These are phyloP conservation scores for Sordariomycetes sp. DNA, from an alignment of 2,329 filamentous ascomycete species.

Conservation along the genomic window DNA sequence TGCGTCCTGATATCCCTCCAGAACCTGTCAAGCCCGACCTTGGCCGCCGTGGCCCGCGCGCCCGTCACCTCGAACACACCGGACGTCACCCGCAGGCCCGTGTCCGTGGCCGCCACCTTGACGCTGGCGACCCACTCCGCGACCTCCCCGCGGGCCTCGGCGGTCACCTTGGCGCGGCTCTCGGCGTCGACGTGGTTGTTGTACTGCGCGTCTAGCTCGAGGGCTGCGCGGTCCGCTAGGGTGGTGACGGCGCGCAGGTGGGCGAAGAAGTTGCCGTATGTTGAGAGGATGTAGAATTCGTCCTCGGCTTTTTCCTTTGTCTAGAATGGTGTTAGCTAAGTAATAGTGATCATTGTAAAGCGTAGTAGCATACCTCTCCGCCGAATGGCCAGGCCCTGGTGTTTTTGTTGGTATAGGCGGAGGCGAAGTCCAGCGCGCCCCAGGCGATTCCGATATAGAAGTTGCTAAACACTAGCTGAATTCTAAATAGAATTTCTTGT, in stretches of 20 bases:
- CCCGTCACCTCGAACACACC: conserved; percentile 57
- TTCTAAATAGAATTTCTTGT: conserved; percentile 20
- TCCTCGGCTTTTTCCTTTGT: conserved; percentile 46
- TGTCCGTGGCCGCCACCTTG: conserved; percentile 54
- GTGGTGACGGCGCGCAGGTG: conserved; percentile 50
- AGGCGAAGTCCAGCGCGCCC: conserved; percentile 43
- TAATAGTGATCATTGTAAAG: not conserved
- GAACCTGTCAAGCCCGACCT: conserved; percentile 52
- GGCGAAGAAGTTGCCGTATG: conserved; percentile 54
- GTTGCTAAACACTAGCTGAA: conserved; percentile 56
- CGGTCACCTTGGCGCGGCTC: conserved; percentile 30
- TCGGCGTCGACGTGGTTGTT: conserved; percentile 30
- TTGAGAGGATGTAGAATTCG: conserved; percentile 55
- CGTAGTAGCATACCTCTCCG: conserved; percentile 35
- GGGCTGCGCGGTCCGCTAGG: conserved; percentile 44
- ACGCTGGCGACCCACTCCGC: conserved; percentile 52
- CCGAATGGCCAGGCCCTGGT: conserved; percentile 56
- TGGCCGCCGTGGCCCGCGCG: conserved; percentile 43
- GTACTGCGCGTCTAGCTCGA: conserved; percentile 24
- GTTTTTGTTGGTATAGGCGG: conserved; percentile 41
- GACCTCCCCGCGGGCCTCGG: conserved; percentile 43
- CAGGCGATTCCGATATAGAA: conserved; percentile 55
- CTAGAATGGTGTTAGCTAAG: conserved; percentile 11
- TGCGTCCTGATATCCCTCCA: conserved; percentile 59
- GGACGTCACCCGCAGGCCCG: conserved; percentile 42